These are phyloP conservation scores for Zygnema cylindricum DNA, from an alignment of 139 green algal species.

Conservation along the genomic window DNA sequence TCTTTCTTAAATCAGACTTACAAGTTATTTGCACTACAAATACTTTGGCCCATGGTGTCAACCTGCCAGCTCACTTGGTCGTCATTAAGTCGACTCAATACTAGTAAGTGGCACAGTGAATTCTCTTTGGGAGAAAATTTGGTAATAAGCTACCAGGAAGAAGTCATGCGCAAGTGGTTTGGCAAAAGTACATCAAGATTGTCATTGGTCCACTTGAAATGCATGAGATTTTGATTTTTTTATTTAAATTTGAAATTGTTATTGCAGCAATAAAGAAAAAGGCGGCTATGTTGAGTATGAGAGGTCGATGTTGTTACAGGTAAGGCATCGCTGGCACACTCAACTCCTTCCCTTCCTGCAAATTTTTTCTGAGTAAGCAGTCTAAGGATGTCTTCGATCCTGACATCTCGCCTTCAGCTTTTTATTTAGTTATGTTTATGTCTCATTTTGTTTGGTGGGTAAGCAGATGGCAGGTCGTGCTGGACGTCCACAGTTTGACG, in stretches of 20 bases:
- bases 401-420: too few relatives aligned
- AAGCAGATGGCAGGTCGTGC: conserved; percentile 66
- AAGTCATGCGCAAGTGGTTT: too few relatives aligned
- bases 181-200: too few relatives aligned
- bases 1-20: conserved; percentile 50
- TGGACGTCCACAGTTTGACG: conserved; percentile 93
- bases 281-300: conserved; percentile 90
- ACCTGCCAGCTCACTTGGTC: conserved; percentile 92
- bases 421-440: too few relatives aligned
- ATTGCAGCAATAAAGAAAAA: conserved; percentile 48
- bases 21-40: conserved; percentile 86
- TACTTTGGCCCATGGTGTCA: conserved; percentile 90
- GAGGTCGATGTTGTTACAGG: conserved; percentile 70
- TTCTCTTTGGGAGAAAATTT: neutral
- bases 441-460: too few relatives aligned
- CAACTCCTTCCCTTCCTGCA: too few relatives aligned
- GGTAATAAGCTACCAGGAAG: too few relatives aligned
- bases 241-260: neutral
- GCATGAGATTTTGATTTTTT: too few relatives aligned
- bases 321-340: neutral
- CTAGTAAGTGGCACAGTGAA: conserved; percentile 38
- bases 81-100: conserved; percentile 87
- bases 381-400: too few relatives aligned
- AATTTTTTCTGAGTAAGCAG: too few relatives aligned
- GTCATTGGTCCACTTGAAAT: too few relatives aligned